phyloP scores from a whole-genome alignment of 202 grass and related monocot species.

The Cymbopogon flexuosus region DNA sequence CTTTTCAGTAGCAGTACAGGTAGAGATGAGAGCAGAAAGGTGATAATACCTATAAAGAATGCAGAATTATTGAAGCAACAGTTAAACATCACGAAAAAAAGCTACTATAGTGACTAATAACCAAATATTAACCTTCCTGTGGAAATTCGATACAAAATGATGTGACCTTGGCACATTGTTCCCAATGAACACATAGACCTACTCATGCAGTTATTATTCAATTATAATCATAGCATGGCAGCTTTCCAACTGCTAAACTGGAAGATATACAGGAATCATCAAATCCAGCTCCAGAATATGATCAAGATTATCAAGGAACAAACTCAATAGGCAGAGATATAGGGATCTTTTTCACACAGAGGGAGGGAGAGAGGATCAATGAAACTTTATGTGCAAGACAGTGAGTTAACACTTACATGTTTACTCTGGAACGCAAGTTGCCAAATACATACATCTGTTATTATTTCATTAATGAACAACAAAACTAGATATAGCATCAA shows the following conservation, averaged over 20 bases:
- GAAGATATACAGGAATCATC: background rate
- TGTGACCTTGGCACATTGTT: background rate
- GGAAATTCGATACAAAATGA: background rate
- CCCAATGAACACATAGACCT: background rate
- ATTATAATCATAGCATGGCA: background rate
- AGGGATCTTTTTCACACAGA: background rate
- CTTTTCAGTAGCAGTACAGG: background rate
- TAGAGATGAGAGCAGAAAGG: background rate
- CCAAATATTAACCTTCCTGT: background rate
- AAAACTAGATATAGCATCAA: background rate
- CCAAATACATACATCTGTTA: background rate
- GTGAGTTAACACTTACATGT: background rate
- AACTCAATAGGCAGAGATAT: background rate
- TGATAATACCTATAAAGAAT: background rate
- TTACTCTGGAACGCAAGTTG: background rate
- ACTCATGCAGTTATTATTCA: background rate
- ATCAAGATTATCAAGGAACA: background rate
- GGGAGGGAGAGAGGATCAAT: too few relatives aligned
- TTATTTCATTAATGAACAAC: background rate
- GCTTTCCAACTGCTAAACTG: background rate
- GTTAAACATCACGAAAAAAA: background rate
- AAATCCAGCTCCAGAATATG: background rate
- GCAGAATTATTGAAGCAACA: slow-evolving; percentile 4
- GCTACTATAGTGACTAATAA: background rate
- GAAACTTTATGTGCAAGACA: background rate